Percentiles rank a stretch among this genome's conserved stretches.
These are phyloP conservation scores for Thyridium curvatum DNA, from an alignment of 2,329 filamentous ascomycete genomes.

Conservation along the genomic window DNA sequence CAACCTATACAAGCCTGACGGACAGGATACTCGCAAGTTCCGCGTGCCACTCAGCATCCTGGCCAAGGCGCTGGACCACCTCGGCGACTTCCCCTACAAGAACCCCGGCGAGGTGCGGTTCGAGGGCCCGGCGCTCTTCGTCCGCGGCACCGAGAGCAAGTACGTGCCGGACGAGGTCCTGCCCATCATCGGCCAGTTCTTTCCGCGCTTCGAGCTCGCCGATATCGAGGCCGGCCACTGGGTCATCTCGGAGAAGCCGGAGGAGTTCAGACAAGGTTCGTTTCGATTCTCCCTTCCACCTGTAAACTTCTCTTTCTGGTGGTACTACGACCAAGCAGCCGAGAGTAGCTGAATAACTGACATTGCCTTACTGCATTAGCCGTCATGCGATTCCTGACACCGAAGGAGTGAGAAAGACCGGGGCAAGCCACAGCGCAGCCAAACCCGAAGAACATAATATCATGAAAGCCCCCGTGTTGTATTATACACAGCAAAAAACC, in stretches of 20 bases:
- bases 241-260: slow-evolving; percentile 83
- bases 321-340: no score
- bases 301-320: no score
- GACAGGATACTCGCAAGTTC: slow-evolving; percentile 55
- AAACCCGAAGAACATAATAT: no score
- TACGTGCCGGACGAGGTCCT: slow-evolving; percentile 78
- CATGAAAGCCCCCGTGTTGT: no score
- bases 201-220: slow-evolving; percentile 66
- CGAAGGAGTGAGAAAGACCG: slow-evolving; percentile 22
- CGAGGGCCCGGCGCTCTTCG: slow-evolving; percentile 72
- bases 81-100: slow-evolving; percentile 86
- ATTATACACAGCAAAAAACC: no score
- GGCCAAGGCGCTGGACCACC: slow-evolving; percentile 58
- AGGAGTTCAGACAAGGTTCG: slow-evolving; percentile 68
- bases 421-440: background rate
- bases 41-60: slow-evolving; percentile 72
- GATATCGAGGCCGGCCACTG: slow-evolving; percentile 80
- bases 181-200: slow-evolving; percentile 75
- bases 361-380: slow-evolving; percentile 15
- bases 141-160: slow-evolving; percentile 69
- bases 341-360: no score
- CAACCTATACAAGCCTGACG: slow-evolving; percentile 61
- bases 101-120: slow-evolving; percentile 64
- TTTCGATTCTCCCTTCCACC: slow-evolving; percentile 5
- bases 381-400: slow-evolving; percentile 24